These are phyloP conservation scores for Petunia axillaris DNA, from an alignment of 257 asterid species.

Conservation along the genomic window DNA sequence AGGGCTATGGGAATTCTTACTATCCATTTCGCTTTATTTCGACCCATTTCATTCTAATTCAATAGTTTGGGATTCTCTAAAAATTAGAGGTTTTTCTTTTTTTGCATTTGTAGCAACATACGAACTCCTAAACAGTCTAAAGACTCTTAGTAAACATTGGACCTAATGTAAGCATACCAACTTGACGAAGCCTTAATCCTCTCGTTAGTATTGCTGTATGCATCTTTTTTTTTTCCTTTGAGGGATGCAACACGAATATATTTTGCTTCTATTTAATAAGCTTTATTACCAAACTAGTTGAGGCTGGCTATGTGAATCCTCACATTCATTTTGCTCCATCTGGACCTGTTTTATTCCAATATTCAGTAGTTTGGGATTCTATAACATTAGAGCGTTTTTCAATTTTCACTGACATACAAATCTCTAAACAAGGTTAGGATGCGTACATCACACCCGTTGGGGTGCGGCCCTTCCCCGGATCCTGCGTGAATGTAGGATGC, in stretches of 20 bases:
- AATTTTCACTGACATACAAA: not conserved
- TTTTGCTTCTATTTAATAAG: not conserved
- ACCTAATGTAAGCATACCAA: not conserved
- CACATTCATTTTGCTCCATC: not conserved
- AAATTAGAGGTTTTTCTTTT: not conserved
- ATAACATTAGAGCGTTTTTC: not conserved
- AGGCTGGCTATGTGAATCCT: not conserved
- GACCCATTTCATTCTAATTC: not conserved
- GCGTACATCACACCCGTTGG: too few relatives aligned
- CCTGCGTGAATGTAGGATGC: too few relatives aligned
- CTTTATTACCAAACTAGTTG: not conserved
- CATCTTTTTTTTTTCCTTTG: not conserved
- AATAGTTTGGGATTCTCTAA: not conserved
- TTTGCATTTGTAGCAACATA: not conserved
- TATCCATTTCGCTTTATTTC: not conserved
- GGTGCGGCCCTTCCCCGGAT: too few relatives aligned
- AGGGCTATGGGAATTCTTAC: not conserved
- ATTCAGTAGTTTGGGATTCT: constrained; percentile 3
- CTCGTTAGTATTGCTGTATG: not conserved
- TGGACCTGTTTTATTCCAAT: not conserved
- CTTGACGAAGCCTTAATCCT: not conserved
- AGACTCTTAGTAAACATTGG: not conserved
- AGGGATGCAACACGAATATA: too few relatives aligned
- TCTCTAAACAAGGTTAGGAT: not conserved
- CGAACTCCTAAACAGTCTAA: not conserved